Conservation (phyloP, 331 rosid genomes). For the Rhamnella rubrinervis region DNA sequence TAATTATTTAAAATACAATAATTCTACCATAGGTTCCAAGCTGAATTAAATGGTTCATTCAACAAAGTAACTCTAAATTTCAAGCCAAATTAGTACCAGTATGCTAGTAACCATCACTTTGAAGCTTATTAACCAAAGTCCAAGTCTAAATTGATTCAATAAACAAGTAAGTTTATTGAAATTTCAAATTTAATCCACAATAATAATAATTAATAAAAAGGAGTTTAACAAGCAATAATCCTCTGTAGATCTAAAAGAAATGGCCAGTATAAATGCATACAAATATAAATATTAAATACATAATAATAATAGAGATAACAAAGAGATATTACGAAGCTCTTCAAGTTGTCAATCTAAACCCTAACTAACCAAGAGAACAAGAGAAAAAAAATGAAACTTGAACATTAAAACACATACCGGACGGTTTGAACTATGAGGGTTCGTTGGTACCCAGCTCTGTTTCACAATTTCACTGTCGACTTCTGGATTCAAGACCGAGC, state of each 20-base stretch:
- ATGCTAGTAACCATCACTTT: background rate
- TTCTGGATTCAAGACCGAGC: too few relatives aligned
- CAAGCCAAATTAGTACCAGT: background rate
- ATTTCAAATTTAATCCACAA: background rate
- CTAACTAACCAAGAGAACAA: too few relatives aligned
- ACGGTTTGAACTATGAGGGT: too few relatives aligned
- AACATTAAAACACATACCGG: too few relatives aligned
- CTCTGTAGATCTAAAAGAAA: background rate
- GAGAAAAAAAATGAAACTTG: too few relatives aligned
- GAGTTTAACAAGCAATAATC: background rate
- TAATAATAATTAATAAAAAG: background rate
- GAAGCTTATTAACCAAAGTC: background rate
- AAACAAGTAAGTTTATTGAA: background rate
- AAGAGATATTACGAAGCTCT: constrained; percentile 46
- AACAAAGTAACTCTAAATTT: too few relatives aligned
- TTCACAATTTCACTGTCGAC: too few relatives aligned
- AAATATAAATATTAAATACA: background rate
- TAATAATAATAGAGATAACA: background rate
- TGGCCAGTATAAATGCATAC: background rate
- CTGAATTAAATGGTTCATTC: too few relatives aligned
- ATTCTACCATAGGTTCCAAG: too few relatives aligned
- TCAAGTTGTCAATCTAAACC: too few relatives aligned
- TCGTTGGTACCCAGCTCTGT: too few relatives aligned
- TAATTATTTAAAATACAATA: too few relatives aligned
- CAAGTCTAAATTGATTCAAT: background rate